Percentiles rank a stretch among this genome's conserved stretches.
Conservation (phyloP, 2,329 filamentous ascomycete species). For the Diplocarpon mali region DNA sequence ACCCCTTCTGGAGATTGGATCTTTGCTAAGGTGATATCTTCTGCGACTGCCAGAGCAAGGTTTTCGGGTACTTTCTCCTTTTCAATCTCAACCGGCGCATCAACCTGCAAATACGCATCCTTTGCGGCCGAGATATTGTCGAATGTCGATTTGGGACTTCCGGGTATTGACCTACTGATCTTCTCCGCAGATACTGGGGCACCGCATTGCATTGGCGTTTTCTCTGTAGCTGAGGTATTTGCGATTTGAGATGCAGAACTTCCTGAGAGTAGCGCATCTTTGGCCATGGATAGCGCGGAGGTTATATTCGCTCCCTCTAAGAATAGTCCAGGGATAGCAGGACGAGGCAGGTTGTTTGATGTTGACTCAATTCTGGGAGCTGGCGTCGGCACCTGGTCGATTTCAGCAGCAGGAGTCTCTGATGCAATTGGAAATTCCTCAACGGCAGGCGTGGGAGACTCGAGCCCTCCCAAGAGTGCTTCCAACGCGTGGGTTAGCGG, state of each 20-base stretch:
- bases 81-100: background rate
- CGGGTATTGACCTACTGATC: background rate
- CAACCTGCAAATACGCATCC: background rate
- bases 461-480: conserved; percentile 21
- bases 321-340: conserved; percentile 6
- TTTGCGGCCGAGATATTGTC: background rate
- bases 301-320: background rate
- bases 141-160: background rate
- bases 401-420: background rate
- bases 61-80: background rate
- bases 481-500: conserved; percentile 23
- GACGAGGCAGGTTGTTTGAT: background rate
- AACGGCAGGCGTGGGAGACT: conserved; percentile 1
- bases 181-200: background rate
- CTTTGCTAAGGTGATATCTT: conserved; percentile 1
- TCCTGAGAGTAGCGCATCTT: background rate
- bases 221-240: background rate
- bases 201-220: background rate
- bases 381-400: background rate
- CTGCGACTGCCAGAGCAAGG: background rate
- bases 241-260: background rate
- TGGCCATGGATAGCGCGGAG: background rate
- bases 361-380: background rate
- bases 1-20: background rate
- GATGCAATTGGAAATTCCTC: background rate